Evolutionary conservation across 2,329 filamentous ascomycete species (phyloP).

Genomic region (Uncinocarpus reesii): DNA sequence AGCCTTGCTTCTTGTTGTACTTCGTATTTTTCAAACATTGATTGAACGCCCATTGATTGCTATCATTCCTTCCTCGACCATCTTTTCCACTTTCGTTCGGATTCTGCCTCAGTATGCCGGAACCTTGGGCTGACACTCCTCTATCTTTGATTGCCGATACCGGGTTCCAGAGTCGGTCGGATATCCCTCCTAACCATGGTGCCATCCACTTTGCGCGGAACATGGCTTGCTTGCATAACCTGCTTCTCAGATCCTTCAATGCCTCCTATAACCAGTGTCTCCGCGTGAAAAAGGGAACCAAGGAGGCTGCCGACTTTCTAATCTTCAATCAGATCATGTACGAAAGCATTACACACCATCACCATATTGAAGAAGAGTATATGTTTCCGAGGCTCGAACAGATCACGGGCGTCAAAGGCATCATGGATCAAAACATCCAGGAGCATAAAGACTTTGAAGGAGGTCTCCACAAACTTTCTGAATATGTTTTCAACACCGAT

Average conservation of each 20-base stretch:
- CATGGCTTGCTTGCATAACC: slow-evolving; percentile 32
- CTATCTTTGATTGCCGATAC: slow-evolving; percentile 13
- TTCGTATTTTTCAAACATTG: neutral
- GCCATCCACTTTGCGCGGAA: slow-evolving; percentile 9
- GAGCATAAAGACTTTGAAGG: slow-evolving; percentile 23
- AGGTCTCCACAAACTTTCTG: slow-evolving; percentile 18
- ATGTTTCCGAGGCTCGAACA: slow-evolving; percentile 27
- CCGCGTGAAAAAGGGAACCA: slow-evolving; percentile 20
- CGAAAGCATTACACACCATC: slow-evolving; percentile 27
- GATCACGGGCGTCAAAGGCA: slow-evolving; percentile 21
- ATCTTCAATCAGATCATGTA: slow-evolving; percentile 25
- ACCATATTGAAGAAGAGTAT: slow-evolving; percentile 25
- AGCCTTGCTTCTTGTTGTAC: neutral
- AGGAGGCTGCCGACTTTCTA: slow-evolving; percentile 23
- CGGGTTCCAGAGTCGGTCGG: slow-evolving; percentile 7
- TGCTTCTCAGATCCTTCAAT: slow-evolving; percentile 34
- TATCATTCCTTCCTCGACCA: neutral
- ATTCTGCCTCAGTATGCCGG: slow-evolving; percentile 2
- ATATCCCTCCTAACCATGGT: slow-evolving; percentile 12
- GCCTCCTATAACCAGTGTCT: slow-evolving; percentile 32
- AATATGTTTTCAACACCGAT: slow-evolving; percentile 19
- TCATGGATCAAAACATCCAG: slow-evolving; percentile 27
- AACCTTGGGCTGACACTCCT: slow-evolving; percentile 14
- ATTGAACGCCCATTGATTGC: no score
- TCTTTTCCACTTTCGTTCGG: neutral